These are phyloP conservation scores for Peronospora tabacina DNA, from an alignment of 352 stramenopile genomes.

Conservation along the genomic window DNA sequence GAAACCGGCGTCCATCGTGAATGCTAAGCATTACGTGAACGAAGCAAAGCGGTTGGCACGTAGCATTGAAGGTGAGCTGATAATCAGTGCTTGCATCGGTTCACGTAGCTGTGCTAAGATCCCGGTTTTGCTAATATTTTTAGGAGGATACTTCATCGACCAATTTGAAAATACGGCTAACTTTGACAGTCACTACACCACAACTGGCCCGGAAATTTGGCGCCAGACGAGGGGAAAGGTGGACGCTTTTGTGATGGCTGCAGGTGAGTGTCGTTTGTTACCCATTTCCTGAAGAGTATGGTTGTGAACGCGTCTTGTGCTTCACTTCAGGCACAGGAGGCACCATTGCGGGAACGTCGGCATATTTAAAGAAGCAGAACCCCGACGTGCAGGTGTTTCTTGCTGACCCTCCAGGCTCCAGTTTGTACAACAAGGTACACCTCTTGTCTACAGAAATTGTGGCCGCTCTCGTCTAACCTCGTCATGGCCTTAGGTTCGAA, in stretches of 20 bases:
- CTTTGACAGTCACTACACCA: conserved; percentile 89
- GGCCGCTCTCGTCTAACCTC: background rate
- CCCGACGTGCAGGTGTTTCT: conserved; percentile 87
- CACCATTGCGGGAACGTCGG: conserved; percentile 93
- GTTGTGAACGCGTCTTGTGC: background rate
- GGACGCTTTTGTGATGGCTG: conserved; percentile 97
- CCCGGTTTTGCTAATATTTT: background rate
- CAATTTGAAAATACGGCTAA: conserved; percentile 99
- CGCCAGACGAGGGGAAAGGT: conserved; percentile 84
- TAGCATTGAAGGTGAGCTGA: conserved; percentile 56
- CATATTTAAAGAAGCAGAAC: conserved; percentile 89
- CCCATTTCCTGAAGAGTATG: background rate
- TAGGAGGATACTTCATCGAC: conserved; percentile 92
- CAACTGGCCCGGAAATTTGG: conserved; percentile 95
- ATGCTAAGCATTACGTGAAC: conserved; percentile 97
- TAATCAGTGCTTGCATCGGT: background rate
- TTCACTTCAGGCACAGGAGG: conserved; percentile 86
- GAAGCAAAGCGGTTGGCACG: conserved; percentile 83
- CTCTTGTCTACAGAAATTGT: background rate
- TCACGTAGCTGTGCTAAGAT: background rate
- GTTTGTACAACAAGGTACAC: conserved; percentile 91
- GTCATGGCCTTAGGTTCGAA: conserved; percentile 44
- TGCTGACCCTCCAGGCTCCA: conserved; percentile 94
- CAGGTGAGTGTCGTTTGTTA: conserved; percentile 44
- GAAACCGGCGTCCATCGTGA: conserved; percentile 92